Evolutionary conservation across 2,329 filamentous ascomycete genomes (phyloP).

Genomic region (Fusarium humuli): DNA sequence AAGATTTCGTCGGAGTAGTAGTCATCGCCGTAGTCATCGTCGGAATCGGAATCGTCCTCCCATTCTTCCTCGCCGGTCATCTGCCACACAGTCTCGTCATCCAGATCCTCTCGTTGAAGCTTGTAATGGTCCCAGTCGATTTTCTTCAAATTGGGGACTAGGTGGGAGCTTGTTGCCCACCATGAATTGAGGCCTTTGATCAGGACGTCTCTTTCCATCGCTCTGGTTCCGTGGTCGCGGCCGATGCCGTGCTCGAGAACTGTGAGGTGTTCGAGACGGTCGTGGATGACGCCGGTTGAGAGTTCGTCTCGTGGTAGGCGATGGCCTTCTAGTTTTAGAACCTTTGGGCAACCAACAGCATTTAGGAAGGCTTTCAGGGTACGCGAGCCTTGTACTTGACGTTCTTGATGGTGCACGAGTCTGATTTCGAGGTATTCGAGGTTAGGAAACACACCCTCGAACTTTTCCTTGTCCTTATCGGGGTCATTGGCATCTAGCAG

Average conservation of each 20-base stretch:
- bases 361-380: slow-evolving; percentile 23
- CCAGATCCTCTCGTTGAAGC: slow-evolving; percentile 25
- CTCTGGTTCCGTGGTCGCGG: not conserved
- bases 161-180: slow-evolving; percentile 6
- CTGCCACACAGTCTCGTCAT: slow-evolving; percentile 23
- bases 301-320: not conserved
- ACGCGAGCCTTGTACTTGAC: slow-evolving; percentile 10
- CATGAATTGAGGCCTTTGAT: slow-evolving; percentile 12
- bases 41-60: slow-evolving; percentile 24
- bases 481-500: not conserved
- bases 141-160: slow-evolving; percentile 22
- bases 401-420: slow-evolving; percentile 1
- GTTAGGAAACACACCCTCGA: slow-evolving; percentile 24
- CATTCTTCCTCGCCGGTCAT: slow-evolving; percentile 28
- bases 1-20: not conserved
- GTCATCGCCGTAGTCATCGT: not conserved
- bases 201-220: not conserved
- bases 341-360: slow-evolving; percentile 24
- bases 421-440: slow-evolving; percentile 9
- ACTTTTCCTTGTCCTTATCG: slow-evolving; percentile 21
- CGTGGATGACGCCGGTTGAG: slow-evolving; percentile 8
- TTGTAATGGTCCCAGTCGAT: slow-evolving; percentile 34
- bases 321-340: slow-evolving; percentile 13
- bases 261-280: slow-evolving; percentile 17
- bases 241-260: slow-evolving; percentile 3